These are phyloP conservation scores for Pseudophaeomoniella oleicola DNA, from an alignment of 2,329 filamentous ascomycete genomes.

Conservation along the genomic window DNA sequence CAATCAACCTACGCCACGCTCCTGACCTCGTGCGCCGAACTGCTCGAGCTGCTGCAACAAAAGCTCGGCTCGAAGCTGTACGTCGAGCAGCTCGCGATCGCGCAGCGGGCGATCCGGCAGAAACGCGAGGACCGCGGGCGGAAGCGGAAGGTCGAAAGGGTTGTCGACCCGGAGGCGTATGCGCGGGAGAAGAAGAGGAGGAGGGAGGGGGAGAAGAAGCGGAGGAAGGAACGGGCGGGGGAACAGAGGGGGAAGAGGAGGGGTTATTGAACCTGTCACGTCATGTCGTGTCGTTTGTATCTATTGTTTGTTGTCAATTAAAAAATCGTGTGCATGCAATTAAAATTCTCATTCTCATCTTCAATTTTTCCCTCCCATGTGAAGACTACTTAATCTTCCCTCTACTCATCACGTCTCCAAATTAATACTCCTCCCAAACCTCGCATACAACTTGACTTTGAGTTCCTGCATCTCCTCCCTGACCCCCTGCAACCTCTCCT, in stretches of 20 bases:
- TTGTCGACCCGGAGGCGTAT: constrained; percentile 65
- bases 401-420: constrained; percentile 80
- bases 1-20: constrained; percentile 55
- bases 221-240: constrained; percentile 61
- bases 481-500: constrained; percentile 59
- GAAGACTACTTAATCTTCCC: too few species aligned
- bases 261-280: constrained; percentile 40
- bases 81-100: constrained; percentile 55
- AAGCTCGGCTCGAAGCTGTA: constrained; percentile 71
- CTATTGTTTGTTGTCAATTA: too few species aligned
- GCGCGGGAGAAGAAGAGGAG: constrained; percentile 69
- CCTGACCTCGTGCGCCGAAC: constrained; percentile 56
- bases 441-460: constrained; percentile 83
- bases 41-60: constrained; percentile 71
- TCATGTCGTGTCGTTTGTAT: not conserved
- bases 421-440: constrained; percentile 95
- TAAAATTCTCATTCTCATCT: too few species aligned
- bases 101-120: constrained; percentile 57
- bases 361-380: too few species aligned
- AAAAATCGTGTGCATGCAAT: too few species aligned
- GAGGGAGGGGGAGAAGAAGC: constrained; percentile 69
- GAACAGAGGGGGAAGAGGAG: constrained; percentile 59
- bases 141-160: constrained; percentile 82
- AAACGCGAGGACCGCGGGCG: constrained; percentile 59
- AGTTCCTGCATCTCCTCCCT: constrained; percentile 79